These are phyloP conservation scores for Amorphotheca resinae DNA, from an alignment of 495 filamentous ascomycete genomes.

Conservation along the genomic window DNA sequence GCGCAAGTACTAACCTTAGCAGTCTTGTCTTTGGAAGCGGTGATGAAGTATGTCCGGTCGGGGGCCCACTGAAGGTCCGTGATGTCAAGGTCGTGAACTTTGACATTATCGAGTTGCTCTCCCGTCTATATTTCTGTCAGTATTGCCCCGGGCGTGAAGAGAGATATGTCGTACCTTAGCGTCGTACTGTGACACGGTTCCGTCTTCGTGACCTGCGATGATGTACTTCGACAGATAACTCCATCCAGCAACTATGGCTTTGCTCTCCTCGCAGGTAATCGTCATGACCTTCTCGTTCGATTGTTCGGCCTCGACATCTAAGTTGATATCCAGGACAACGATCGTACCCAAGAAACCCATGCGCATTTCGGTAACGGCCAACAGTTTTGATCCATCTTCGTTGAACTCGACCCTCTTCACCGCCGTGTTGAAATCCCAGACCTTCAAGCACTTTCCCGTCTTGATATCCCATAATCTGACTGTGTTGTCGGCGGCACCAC, in stretches of 20 bases:
- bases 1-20: slow-evolving; percentile 53
- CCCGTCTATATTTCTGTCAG: slow-evolving; percentile 42
- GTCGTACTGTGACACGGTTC: slow-evolving; percentile 87
- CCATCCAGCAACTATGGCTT: slow-evolving; percentile 94
- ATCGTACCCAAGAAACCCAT: slow-evolving; percentile 91
- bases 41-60: slow-evolving; percentile 96
- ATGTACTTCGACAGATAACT: slow-evolving; percentile 87
- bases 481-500: slow-evolving; percentile 94
- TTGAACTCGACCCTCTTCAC: slow-evolving; percentile 96
- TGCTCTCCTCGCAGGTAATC: slow-evolving; percentile 87
- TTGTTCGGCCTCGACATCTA: slow-evolving; percentile 72
- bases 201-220: slow-evolving; percentile 95
- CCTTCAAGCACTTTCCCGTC: slow-evolving; percentile 84
- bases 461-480: slow-evolving; percentile 94
- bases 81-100: slow-evolving; percentile 77
- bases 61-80: slow-evolving; percentile 90
- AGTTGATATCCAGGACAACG: slow-evolving; percentile 73
- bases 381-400: slow-evolving; percentile 74
- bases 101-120: slow-evolving; percentile 64
- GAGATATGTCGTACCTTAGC: slow-evolving; percentile 49
- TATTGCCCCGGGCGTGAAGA: background rate
- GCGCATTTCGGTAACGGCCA: slow-evolving; percentile 95
- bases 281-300: slow-evolving; percentile 64
- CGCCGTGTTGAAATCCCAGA: slow-evolving; percentile 91
- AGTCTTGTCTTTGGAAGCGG: slow-evolving; percentile 92